These are phyloP conservation scores for Vitis rotundifolia DNA, from an alignment of 164 flowering plant genomes.

Conservation along the genomic window DNA sequence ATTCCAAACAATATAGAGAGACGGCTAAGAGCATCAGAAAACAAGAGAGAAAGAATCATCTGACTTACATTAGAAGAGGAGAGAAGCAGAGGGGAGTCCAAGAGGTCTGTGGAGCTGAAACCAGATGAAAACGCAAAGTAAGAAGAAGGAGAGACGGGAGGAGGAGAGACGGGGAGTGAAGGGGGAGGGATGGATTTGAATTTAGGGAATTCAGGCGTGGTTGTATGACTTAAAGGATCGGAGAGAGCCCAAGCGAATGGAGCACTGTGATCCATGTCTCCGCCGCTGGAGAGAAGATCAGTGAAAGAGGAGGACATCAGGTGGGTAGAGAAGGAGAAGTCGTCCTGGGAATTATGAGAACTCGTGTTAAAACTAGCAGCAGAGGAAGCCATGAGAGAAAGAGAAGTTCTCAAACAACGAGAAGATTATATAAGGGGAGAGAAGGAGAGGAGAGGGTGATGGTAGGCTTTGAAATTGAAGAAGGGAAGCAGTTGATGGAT, in stretches of 20 bases:
- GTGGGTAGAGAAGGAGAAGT: constrained; percentile 26
- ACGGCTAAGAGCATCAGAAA: constrained; percentile 1
- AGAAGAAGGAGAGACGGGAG: constrained; percentile 64
- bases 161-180: constrained; percentile 58
- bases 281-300: constrained; percentile 25
- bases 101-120: constrained; percentile 60
- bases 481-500: neutral
- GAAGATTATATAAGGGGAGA: constrained; percentile 9
- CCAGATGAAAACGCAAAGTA: constrained; percentile 43
- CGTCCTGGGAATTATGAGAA: constrained; percentile 15
- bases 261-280: constrained; percentile 9
- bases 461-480: neutral
- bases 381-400: constrained; percentile 32
- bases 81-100: constrained; percentile 69
- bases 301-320: constrained; percentile 38
- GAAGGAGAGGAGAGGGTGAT: neutral
- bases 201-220: constrained; percentile 42
- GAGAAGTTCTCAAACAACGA: neutral
- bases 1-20: neutral
- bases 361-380: constrained; percentile 12
- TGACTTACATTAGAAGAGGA: constrained; percentile 53
- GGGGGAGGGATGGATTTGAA: constrained; percentile 63
- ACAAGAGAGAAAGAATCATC: neutral
- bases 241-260: constrained; percentile 24
- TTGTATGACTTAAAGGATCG: constrained; percentile 20